Evolutionary conservation across 2,329 filamentous ascomycete genomes (phyloP).

Genomic region (Fusarium denticulatum): DNA sequence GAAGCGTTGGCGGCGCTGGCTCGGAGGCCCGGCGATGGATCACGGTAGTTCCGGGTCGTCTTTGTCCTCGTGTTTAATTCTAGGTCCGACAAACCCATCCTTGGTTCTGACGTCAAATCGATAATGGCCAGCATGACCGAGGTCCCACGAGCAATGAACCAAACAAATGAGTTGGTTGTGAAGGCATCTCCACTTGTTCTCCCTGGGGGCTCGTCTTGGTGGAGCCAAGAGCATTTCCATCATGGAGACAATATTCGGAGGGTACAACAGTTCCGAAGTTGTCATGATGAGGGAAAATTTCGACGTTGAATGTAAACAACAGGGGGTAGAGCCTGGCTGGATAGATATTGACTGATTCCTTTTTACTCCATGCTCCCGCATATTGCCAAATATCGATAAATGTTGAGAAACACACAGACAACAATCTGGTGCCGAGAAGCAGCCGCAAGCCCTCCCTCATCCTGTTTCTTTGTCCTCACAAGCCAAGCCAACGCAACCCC

Average conservation of each 20-base stretch:
- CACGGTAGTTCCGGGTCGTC: constrained; percentile 30
- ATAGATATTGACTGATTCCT: constrained; percentile 8
- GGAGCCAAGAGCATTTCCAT: constrained; percentile 12
- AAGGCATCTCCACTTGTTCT: constrained; percentile 15
- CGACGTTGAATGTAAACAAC: background rate
- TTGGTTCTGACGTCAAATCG: constrained; percentile 42
- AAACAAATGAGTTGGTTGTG: constrained; percentile 6
- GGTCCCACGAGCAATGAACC: constrained; percentile 33
- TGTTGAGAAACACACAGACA: constrained; percentile 6
- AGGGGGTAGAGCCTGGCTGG: background rate
- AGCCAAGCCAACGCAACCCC: constrained; percentile 21
- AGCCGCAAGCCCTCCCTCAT: constrained; percentile 19
- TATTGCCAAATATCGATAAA: background rate
- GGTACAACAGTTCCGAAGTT: constrained; percentile 18
- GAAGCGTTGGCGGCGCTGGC: constrained; percentile 28
- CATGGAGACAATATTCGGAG: constrained; percentile 16
- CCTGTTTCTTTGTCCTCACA: background rate
- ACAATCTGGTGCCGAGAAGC: constrained; percentile 13
- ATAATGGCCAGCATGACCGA: constrained; percentile 34
- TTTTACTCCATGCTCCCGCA: background rate
- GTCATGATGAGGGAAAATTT: constrained; percentile 29
- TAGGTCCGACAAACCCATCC: constrained; percentile 6
- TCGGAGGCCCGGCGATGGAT: constrained; percentile 38
- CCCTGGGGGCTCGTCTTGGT: constrained; percentile 11
- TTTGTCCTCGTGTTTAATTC: constrained; percentile 8